phyloP scores from a whole-genome alignment of 345 rosid genomes.

The Melastoma malabathricum region DNA sequence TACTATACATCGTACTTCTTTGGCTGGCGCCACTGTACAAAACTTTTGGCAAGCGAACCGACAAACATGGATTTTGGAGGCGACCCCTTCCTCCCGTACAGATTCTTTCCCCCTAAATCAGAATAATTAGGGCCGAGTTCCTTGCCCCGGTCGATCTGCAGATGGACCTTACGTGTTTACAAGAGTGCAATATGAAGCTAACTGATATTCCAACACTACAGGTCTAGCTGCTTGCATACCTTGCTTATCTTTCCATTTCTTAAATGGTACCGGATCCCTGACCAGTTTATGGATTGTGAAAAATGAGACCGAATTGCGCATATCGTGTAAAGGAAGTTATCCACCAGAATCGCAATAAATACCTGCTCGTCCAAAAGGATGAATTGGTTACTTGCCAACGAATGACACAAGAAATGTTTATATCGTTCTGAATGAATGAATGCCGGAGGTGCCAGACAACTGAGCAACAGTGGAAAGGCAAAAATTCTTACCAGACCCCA shows the following conservation, averaged over 20 bases:
- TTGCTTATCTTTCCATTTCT: constrained; percentile 77
- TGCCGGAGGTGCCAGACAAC: neutral
- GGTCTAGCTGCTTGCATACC: constrained; percentile 22
- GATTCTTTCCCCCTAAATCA: constrained; percentile 79
- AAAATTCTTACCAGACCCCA: constrained; percentile 76
- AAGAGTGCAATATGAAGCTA: neutral
- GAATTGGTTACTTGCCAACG: too few species aligned
- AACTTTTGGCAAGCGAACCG: constrained; percentile 53
- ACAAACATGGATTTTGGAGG: constrained; percentile 45
- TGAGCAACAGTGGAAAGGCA: neutral
- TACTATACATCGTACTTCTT: constrained; percentile 62
- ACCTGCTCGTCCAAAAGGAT: constrained; percentile 30
- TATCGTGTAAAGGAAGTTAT: constrained; percentile 77
- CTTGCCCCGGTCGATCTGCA: constrained; percentile 82
- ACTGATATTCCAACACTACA: neutral
- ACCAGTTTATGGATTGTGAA: constrained; percentile 94
- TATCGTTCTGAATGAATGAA: too few species aligned
- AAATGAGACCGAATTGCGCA: constrained; percentile 92
- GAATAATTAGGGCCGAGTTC: constrained; percentile 69
- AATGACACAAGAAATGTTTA: too few species aligned
- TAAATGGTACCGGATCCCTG: constrained; percentile 81
- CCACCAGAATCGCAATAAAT: constrained; percentile 75
- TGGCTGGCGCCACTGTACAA: constrained; percentile 84
- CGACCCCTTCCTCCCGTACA: constrained; percentile 71
- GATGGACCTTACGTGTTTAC: neutral